Percentiles rank a stretch among this genome's conserved stretches.
Conservation (phyloP, 2,329 filamentous ascomycete species). For the Hymenoscyphus linearis region DNA sequence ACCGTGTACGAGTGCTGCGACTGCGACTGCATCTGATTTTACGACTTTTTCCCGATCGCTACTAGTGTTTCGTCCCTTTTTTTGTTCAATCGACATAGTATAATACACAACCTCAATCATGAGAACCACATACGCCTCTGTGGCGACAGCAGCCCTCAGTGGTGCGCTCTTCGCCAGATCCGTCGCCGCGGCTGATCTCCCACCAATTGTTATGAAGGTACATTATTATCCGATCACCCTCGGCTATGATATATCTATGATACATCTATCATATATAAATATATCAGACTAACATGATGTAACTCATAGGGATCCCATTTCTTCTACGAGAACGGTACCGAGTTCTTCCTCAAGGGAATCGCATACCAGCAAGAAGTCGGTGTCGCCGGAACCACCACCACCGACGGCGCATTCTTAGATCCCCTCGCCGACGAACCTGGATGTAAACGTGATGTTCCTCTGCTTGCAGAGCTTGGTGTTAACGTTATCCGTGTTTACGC, state of each 20-base stretch:
- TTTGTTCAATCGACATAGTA: not conserved
- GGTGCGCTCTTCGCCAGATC: conserved; percentile 45
- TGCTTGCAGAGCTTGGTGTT: conserved; percentile 71
- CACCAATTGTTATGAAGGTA: conserved; percentile 45
- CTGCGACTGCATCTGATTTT: not conserved
- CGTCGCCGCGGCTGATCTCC: conserved; percentile 51
- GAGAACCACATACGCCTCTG: conserved; percentile 50
- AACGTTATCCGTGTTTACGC: conserved; percentile 96
- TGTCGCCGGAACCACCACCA: conserved; percentile 47
- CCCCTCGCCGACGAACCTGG: conserved; percentile 66
- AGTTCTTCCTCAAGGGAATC: conserved; percentile 91
- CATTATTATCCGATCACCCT: not conserved
- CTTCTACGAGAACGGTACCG: conserved; percentile 54
- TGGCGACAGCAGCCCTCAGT: conserved; percentile 39
- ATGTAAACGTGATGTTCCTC: conserved; percentile 83
- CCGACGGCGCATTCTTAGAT: conserved; percentile 61
- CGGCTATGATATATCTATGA: conserved; percentile 5
- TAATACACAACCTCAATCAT: conserved; percentile 26
- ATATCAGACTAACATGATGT: not conserved
- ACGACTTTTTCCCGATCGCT: not conserved
- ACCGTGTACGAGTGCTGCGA: not conserved
- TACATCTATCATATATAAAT: too few relatives aligned
- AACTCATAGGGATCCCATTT: conserved; percentile 31
- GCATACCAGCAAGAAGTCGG: conserved; percentile 85
- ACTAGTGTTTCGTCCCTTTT: not conserved